These are phyloP conservation scores for Capillidium heterosporum DNA, from an alignment of 371 early-diverging fungal species.

Conservation along the genomic window DNA sequence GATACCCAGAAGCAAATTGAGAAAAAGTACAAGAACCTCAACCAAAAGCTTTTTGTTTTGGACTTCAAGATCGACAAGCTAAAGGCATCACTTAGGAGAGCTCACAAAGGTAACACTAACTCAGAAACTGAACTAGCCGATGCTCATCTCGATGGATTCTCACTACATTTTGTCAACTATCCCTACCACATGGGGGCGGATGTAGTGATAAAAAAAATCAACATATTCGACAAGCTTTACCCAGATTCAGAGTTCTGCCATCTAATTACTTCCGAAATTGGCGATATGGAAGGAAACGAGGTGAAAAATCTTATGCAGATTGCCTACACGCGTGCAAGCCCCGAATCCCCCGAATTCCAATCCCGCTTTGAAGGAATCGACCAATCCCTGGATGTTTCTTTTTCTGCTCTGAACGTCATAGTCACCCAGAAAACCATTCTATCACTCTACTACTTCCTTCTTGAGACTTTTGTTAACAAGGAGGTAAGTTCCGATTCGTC, in stretches of 20 bases:
- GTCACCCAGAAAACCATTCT: constrained; percentile 73
- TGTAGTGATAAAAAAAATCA: constrained; percentile 51
- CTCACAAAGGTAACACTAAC: constrained; percentile 15
- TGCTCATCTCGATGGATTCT: constrained; percentile 48
- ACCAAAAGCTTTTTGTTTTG: constrained; percentile 36
- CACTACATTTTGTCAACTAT: constrained; percentile 43
- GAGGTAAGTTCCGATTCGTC: constrained; percentile 5
- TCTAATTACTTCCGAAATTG: constrained; percentile 36
- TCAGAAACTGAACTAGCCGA: constrained; percentile 39
- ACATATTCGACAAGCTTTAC: constrained; percentile 55
- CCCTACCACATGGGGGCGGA: constrained; percentile 53
- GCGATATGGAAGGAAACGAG: constrained; percentile 13
- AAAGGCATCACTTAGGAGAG: constrained; percentile 37
- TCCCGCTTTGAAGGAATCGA: constrained; percentile 57
- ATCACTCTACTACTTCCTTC: constrained; percentile 63
- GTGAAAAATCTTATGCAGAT: constrained; percentile 35
- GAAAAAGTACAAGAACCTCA: constrained; percentile 12
- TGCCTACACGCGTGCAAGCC: constrained; percentile 49
- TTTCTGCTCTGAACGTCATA: constrained; percentile 67
- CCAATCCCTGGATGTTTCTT: constrained; percentile 60
- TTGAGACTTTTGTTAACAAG: constrained; percentile 59
- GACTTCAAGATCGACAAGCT: constrained; percentile 53
- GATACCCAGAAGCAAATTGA: constrained; percentile 5
- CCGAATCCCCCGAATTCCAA: constrained; percentile 54
- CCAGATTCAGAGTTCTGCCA: constrained; percentile 36